Evolutionary conservation across 139 green algal species (phyloP).

Genomic region (Mesostigma viride): DNA sequence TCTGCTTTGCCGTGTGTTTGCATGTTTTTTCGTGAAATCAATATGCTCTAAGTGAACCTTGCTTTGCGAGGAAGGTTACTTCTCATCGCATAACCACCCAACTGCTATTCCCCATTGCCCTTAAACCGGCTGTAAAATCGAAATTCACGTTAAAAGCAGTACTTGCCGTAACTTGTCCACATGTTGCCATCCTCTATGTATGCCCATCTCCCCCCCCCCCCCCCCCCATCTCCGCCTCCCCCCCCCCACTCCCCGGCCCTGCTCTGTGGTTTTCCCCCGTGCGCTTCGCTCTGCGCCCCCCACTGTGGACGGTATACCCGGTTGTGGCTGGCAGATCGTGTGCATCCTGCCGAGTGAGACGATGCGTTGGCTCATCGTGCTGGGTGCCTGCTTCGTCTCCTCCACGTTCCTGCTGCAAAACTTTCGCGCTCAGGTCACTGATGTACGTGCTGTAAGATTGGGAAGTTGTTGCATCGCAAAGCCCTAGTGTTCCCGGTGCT

Average conservation of each 20-base stretch:
- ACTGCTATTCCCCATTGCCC: background rate
- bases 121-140: background rate
- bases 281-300: background rate
- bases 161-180: background rate
- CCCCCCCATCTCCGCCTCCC: background rate
- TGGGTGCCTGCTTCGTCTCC: constrained; percentile 10
- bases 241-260: background rate
- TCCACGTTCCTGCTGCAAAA: constrained; percentile 21
- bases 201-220: background rate
- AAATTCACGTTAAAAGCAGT: background rate
- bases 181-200: background rate
- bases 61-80: background rate
- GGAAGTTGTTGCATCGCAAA: too few species aligned
- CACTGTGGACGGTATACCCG: background rate
- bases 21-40: background rate
- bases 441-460: too few species aligned
- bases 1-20: background rate
- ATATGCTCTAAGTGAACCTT: background rate
- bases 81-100: too few species aligned
- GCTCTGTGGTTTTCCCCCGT: background rate
- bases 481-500: too few species aligned
- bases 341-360: constrained; percentile 21
- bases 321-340: constrained; percentile 24
- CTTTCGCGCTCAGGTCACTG: constrained; percentile 18
- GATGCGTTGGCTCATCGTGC: constrained; percentile 24